These are phyloP conservation scores for Acanthamoeba triangularis DNA, from an alignment of 208 protist species.

Conservation along the genomic window DNA sequence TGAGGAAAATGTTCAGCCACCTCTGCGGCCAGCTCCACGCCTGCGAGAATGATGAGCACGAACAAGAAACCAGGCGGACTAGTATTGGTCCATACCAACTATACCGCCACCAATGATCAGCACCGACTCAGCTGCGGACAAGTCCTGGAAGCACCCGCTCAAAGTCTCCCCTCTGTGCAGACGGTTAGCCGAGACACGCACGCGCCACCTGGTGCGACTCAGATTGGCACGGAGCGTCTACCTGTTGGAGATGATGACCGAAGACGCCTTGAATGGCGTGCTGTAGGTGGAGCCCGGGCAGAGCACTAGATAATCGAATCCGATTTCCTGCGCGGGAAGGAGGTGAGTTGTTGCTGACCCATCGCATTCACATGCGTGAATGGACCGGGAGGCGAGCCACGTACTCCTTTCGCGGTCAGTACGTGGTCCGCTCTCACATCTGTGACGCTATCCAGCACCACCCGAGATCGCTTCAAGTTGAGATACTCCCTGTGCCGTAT, in stretches of 20 bases:
- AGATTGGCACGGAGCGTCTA: background rate
- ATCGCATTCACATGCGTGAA: background rate
- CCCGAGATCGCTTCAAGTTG: background rate
- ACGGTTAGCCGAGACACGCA: background rate
- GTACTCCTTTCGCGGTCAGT: background rate
- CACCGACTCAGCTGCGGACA: background rate
- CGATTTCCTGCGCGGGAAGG: background rate
- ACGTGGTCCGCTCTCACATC: conserved; percentile 1
- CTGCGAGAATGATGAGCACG: background rate
- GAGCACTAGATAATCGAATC: conserved; percentile 82
- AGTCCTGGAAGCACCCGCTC: conserved; percentile 48
- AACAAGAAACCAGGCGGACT: background rate
- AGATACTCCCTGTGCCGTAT: conserved; percentile 35
- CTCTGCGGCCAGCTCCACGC: conserved; percentile 85
- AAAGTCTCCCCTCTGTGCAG: conserved; percentile 22
- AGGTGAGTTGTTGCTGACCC: background rate
- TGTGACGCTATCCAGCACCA: conserved; percentile 8
- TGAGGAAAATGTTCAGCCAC: conserved; percentile 79
- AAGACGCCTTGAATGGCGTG: conserved; percentile 77
- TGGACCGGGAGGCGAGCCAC: background rate
- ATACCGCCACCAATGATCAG: conserved; percentile 56
- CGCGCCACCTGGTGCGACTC: background rate
- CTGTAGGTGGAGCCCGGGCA: conserved; percentile 80
- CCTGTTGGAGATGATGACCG: conserved; percentile 69
- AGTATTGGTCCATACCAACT: background rate